Percentiles rank a stretch among this genome's conserved stretches.
These are phyloP conservation scores for Colletotrichum lini DNA, from an alignment of 2,329 filamentous ascomycete genomes.

Conservation along the genomic window DNA sequence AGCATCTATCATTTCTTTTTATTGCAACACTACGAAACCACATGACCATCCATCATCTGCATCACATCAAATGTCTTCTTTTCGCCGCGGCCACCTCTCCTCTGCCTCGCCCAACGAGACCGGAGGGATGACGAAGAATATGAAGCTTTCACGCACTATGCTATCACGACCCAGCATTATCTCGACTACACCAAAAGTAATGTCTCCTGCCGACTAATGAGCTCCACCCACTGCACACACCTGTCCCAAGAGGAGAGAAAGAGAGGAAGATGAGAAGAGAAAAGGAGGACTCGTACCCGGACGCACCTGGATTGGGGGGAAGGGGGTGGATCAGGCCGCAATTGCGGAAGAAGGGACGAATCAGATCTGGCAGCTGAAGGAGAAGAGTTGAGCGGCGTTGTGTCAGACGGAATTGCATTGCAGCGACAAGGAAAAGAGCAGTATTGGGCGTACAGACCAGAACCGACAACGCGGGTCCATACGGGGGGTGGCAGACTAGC, in stretches of 20 bases:
- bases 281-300: slow-evolving; percentile 25
- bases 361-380: not conserved
- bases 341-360: slow-evolving; percentile 36
- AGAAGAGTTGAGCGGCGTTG: slow-evolving; percentile 6
- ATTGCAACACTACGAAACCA: slow-evolving; percentile 39
- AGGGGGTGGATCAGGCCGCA: slow-evolving; percentile 34
- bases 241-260: slow-evolving; percentile 3
- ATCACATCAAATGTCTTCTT: slow-evolving; percentile 32
- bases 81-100: slow-evolving; percentile 26
- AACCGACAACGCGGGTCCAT: slow-evolving; percentile 24
- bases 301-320: slow-evolving; percentile 37
- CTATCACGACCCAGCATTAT: slow-evolving; percentile 30
- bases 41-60: slow-evolving; percentile 36
- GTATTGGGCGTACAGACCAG: slow-evolving; percentile 10
- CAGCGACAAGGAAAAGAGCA: slow-evolving; percentile 32
- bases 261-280: not conserved
- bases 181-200: slow-evolving; percentile 16
- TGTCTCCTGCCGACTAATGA: slow-evolving; percentile 30
- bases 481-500: slow-evolving; percentile 19
- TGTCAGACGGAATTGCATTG: slow-evolving; percentile 7
- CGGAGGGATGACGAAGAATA: slow-evolving; percentile 39
- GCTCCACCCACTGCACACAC: slow-evolving; percentile 17
- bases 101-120: slow-evolving; percentile 12
- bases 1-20: slow-evolving; percentile 36
- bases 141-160: slow-evolving; percentile 34